These are phyloP conservation scores for Abortiporus biennis DNA, from an alignment of 1,284 basidiomycete species.

Conservation along the genomic window DNA sequence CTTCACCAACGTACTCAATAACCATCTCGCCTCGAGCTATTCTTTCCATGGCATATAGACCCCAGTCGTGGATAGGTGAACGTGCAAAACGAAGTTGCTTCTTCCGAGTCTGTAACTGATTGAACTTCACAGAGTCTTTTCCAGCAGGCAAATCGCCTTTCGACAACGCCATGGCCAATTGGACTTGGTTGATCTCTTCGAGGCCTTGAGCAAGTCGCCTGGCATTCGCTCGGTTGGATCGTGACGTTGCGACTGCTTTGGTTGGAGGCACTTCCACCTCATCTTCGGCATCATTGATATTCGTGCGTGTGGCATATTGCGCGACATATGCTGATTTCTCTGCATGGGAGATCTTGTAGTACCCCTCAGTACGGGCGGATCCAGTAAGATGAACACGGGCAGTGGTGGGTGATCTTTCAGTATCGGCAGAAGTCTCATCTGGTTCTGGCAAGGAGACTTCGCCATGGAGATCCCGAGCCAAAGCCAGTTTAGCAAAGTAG, in stretches of 20 bases:
- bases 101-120: constrained; percentile 96
- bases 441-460: constrained; percentile 12
- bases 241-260: constrained; percentile 70
- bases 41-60: constrained; percentile 91
- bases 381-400: constrained; percentile 74
- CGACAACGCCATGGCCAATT: constrained; percentile 66
- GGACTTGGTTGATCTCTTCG: constrained; percentile 88
- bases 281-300: constrained; percentile 19
- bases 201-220: constrained; percentile 89
- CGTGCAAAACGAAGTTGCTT: constrained; percentile 96
- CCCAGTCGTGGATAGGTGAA: constrained; percentile 98
- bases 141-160: constrained; percentile 62
- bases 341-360: constrained; percentile 88
- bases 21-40: constrained; percentile 98
- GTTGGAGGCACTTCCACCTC: constrained; percentile 39
- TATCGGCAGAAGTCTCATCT: constrained; percentile 18
- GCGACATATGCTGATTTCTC: constrained; percentile 89
- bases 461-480: constrained; percentile 29
- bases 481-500: constrained; percentile 75
- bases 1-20: constrained; percentile 98
- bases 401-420: constrained; percentile 24
- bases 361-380: constrained; percentile 89
- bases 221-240: constrained; percentile 93
- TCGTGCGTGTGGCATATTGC: constrained; percentile 60
- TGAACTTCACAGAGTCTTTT: constrained; percentile 87